phyloP scores from a whole-genome alignment of 495 filamentous ascomycete genomes.

The Neurospora terricola region DNA sequence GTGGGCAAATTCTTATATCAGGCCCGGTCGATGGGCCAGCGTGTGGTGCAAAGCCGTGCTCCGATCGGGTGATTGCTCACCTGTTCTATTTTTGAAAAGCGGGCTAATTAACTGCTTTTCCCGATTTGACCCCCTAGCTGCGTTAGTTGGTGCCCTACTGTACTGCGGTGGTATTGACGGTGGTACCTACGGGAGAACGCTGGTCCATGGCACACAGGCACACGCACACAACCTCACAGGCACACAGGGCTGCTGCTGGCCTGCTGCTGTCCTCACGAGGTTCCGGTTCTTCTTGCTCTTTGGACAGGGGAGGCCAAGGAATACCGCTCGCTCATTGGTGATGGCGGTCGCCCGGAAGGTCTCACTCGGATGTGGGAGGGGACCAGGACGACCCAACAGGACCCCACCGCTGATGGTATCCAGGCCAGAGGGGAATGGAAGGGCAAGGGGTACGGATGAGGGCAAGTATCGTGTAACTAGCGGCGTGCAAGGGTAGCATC shows the following conservation, averaged over 20 bases:
- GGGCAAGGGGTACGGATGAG: neutral
- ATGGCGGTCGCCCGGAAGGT: slow-evolving; percentile 32
- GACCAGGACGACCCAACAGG: slow-evolving; percentile 13
- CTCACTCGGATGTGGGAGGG: slow-evolving; percentile 26
- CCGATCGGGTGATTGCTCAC: slow-evolving; percentile 5
- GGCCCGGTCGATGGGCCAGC: slow-evolving; percentile 13
- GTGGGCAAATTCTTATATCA: slow-evolving; percentile 43
- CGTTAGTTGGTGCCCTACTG: slow-evolving; percentile 1
- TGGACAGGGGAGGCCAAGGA: slow-evolving; percentile 4
- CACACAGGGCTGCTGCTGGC: neutral
- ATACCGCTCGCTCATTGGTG: slow-evolving; percentile 36
- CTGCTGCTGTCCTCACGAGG: neutral
- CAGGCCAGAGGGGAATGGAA: neutral
- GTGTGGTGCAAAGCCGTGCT: neutral
- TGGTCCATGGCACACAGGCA: neutral
- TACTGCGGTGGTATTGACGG: neutral
- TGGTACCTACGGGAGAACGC: neutral
- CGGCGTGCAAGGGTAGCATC: neutral
- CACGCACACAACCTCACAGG: neutral
- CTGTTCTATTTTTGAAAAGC: slow-evolving; percentile 33
- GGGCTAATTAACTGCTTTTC: slow-evolving; percentile 27
- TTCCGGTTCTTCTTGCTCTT: neutral
- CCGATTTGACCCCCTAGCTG: slow-evolving; percentile 21
- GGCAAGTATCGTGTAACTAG: neutral
- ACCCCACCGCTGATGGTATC: slow-evolving; percentile 18